phyloP scores from a whole-genome alignment of 2,329 filamentous ascomycete species.

The Paradendryphiella salina region DNA sequence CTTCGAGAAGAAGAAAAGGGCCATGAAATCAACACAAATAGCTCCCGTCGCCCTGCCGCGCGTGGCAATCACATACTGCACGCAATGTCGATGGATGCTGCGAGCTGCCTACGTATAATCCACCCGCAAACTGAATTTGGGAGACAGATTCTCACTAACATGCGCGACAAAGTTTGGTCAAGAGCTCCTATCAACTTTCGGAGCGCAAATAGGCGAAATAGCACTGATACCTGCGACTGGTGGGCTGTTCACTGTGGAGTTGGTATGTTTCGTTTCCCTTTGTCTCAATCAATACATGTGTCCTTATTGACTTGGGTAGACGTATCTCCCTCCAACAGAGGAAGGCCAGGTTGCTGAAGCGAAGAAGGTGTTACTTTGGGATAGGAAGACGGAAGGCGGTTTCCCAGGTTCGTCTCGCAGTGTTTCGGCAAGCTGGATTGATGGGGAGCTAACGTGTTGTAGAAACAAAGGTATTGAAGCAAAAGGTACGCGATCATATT shows the following conservation, averaged over 20 bases:
- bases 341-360: slow-evolving; percentile 28
- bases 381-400: slow-evolving; percentile 81
- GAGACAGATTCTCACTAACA: not conserved
- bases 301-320: slow-evolving; percentile 20
- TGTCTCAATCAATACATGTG: not conserved
- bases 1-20: not conserved
- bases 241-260: slow-evolving; percentile 76
- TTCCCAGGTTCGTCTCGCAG: slow-evolving; percentile 66
- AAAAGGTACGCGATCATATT: slow-evolving; percentile 78
- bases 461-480: slow-evolving; percentile 90
- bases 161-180: slow-evolving; percentile 71
- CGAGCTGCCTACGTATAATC: slow-evolving; percentile 74
- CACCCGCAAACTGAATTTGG: not conserved
- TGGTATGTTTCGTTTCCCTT: slow-evolving; percentile 48
- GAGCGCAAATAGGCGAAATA: slow-evolving; percentile 79
- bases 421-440: no score
- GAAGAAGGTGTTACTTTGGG: slow-evolving; percentile 72
- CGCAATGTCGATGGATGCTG: slow-evolving; percentile 91
- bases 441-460: slow-evolving; percentile 1
- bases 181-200: slow-evolving; percentile 93
- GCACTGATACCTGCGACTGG: slow-evolving; percentile 83
- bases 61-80: slow-evolving; percentile 88
- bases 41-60: slow-evolving; percentile 61
- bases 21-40: slow-evolving; percentile 32
- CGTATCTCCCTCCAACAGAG: slow-evolving; percentile 25